A percentile compares a stretch with the other conserved stretches of the same genome.
These are phyloP conservation scores for Gossypium anomalum DNA, from an alignment of 345 rosid species.

Conservation along the genomic window DNA sequence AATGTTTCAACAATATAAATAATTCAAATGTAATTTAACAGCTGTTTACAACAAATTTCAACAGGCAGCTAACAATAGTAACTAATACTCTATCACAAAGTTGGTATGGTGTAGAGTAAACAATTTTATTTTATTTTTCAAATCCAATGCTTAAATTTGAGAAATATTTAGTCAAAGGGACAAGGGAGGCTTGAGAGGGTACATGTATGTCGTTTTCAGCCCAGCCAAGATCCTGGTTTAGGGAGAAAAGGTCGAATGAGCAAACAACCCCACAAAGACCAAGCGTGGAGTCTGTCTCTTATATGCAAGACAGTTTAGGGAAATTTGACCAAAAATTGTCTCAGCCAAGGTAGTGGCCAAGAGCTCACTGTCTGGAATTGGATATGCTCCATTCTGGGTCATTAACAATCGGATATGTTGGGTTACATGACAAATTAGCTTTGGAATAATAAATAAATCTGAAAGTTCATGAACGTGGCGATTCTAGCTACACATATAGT, in stretches of 20 bases:
- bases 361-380: not conserved
- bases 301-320: not conserved
- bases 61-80: too few species aligned
- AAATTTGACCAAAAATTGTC: not conserved
- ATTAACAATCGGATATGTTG: not conserved
- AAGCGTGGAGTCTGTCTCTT: not conserved
- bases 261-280: not conserved
- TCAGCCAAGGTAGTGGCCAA: not conserved
- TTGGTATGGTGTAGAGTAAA: not conserved
- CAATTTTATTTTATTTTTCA: too few species aligned
- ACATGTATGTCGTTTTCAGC: not conserved
- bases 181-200: too few species aligned
- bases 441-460: not conserved
- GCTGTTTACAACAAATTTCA: too few species aligned
- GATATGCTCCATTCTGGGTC: too few species aligned
- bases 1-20: too few species aligned
- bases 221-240: not conserved
- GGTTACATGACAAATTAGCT: not conserved
- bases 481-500: constrained; percentile 3
- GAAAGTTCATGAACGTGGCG: not conserved
- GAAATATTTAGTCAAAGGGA: too few species aligned
- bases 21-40: too few species aligned
- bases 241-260: not conserved
- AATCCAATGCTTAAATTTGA: too few species aligned
- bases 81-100: not conserved